A percentile compares a stretch with the other conserved stretches of the same genome.
phyloP scores from a whole-genome alignment of 2,329 filamentous ascomycete genomes.

The Boeremia exigua region DNA sequence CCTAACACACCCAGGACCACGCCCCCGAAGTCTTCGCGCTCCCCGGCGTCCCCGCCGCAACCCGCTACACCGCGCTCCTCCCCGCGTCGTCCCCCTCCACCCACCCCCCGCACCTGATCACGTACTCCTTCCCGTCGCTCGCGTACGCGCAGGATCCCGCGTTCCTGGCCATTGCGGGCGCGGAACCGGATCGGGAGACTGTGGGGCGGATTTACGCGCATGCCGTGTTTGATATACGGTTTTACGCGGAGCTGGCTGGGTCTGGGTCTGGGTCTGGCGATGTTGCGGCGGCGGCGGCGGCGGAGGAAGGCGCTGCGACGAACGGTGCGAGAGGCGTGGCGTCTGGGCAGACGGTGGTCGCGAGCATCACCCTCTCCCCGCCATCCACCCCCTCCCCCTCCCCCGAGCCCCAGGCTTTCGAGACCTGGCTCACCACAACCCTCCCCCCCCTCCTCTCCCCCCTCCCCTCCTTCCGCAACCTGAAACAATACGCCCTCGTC shows the following conservation, averaged over 20 bases:
- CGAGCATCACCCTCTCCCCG: too few species aligned
- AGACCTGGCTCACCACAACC: too few species aligned
- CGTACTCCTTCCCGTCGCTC: conserved; percentile 6
- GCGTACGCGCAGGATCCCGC: not conserved
- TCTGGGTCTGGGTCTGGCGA: too few species aligned
- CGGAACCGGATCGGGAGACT: not conserved
- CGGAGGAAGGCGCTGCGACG: too few species aligned
- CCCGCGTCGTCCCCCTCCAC: not conserved
- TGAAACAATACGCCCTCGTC: too few species aligned
- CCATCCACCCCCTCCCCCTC: too few species aligned
- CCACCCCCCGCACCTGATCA: not conserved
- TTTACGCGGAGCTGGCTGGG: not conserved
- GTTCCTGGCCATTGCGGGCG: not conserved
- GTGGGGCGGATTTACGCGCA: not conserved
- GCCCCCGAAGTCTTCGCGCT: conserved; percentile 8
- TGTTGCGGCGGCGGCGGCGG: too few species aligned
- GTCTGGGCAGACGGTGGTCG: too few species aligned
- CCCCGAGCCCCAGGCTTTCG: too few species aligned
- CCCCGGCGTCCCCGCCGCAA: conserved; percentile 6
- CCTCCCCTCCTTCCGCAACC: too few species aligned
- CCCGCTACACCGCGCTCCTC: not conserved
- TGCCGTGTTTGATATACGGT: conserved; percentile 1
- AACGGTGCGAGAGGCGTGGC: too few species aligned
- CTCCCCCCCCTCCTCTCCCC: too few species aligned
- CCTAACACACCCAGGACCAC: conserved; percentile 1